These are phyloP conservation scores for Fagus sylvatica DNA, from an alignment of 306 rosid species.

Conservation along the genomic window DNA sequence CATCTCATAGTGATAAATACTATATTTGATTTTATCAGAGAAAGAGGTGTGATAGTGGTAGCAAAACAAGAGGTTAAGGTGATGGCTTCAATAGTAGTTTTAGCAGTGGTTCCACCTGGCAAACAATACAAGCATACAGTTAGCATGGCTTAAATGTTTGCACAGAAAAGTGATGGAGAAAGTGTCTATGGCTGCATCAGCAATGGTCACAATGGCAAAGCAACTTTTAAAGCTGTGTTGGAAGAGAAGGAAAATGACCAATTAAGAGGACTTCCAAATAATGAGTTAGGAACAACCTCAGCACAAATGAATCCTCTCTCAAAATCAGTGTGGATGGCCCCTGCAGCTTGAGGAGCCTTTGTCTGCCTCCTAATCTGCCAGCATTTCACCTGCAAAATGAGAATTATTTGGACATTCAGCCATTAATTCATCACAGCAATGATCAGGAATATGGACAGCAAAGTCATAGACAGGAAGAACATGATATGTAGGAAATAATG, in stretches of 20 bases:
- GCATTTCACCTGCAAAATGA: slow-evolving; percentile 78
- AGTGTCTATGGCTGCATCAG: background rate
- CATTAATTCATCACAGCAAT: background rate
- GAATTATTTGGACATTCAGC: slow-evolving; percentile 4
- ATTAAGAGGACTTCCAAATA: slow-evolving; percentile 1
- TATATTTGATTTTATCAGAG: background rate
- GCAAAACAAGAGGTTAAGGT: background rate
- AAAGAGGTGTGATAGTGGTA: background rate
- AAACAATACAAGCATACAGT: background rate
- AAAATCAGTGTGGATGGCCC: slow-evolving; percentile 94
- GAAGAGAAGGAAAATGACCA: slow-evolving; percentile 7
- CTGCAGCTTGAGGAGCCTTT: slow-evolving; percentile 99
- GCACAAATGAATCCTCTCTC: slow-evolving; percentile 98
- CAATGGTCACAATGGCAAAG: slow-evolving; percentile 7
- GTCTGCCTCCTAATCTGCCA: slow-evolving; percentile 98
- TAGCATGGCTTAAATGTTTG: background rate
- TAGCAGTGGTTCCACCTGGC: background rate
- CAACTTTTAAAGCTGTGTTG: background rate
- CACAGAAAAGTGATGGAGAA: background rate
- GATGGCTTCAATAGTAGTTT: background rate
- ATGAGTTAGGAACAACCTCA: slow-evolving; percentile 59
- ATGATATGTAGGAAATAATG: background rate
- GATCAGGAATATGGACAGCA: background rate
- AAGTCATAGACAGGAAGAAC: too few relatives aligned
- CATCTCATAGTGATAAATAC: background rate